These are phyloP conservation scores for Fusarium sororula DNA, from an alignment of 2,329 filamentous ascomycete species.

Conservation along the genomic window DNA sequence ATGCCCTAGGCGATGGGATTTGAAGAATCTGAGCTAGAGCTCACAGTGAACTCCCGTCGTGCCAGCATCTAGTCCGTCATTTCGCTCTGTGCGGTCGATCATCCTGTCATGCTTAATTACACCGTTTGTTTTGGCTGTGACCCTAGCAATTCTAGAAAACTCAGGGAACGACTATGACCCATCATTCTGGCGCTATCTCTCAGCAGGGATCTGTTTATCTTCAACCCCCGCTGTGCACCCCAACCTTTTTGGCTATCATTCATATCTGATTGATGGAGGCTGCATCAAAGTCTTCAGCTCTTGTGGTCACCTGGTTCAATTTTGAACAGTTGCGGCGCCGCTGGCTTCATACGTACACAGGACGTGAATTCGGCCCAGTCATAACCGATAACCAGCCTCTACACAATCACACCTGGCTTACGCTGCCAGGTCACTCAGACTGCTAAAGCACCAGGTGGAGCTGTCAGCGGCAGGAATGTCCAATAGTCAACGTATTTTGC, in stretches of 20 bases:
- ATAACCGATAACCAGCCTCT: not conserved
- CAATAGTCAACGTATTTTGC: slow-evolving; percentile 22
- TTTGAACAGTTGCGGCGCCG: not conserved
- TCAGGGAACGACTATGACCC: slow-evolving; percentile 25
- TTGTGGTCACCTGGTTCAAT: slow-evolving; percentile 2
- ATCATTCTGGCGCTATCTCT: slow-evolving; percentile 10
- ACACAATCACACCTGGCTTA: slow-evolving; percentile 8
- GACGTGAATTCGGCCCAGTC: not conserved
- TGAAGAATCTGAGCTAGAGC: slow-evolving; percentile 4
- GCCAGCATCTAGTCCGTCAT: slow-evolving; percentile 11
- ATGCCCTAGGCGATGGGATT: not conserved
- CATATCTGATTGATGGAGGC: not conserved
- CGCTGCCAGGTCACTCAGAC: slow-evolving; percentile 3
- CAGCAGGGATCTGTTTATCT: slow-evolving; percentile 11
- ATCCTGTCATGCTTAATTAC: slow-evolving; percentile 37
- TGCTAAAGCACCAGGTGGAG: slow-evolving; percentile 26
- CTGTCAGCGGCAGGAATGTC: slow-evolving; percentile 23
- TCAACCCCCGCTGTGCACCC: slow-evolving; percentile 7
- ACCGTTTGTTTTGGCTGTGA: slow-evolving; percentile 27
- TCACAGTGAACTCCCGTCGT: slow-evolving; percentile 2
- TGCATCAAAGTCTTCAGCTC: not conserved
- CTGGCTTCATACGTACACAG: not conserved
- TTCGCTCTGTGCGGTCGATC: slow-evolving; percentile 19
- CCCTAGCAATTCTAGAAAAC: slow-evolving; percentile 37
- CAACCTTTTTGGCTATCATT: slow-evolving; percentile 5